Conservation (phyloP, 208 protist species). For the Vickermania ingenoplastis region DNA sequence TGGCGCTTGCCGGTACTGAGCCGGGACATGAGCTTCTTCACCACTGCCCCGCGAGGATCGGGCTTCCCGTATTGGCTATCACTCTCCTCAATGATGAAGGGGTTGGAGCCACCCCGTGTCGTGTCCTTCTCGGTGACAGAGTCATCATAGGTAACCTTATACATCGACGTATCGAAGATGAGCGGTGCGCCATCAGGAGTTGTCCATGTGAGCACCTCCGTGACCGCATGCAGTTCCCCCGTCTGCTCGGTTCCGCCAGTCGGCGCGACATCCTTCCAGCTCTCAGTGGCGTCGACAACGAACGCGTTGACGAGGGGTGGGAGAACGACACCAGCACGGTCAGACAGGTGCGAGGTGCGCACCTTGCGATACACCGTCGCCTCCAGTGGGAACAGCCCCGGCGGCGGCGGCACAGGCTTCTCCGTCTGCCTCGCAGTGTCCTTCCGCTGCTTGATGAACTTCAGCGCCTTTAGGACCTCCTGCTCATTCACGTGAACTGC, state of each 20-base stretch:
- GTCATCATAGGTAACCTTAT: not conserved
- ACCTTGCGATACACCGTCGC: slow-evolving; percentile 9
- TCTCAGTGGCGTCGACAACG: slow-evolving; percentile 15
- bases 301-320: slow-evolving; percentile 29
- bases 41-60: not conserved
- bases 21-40: not conserved
- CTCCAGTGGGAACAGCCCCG: not conserved
- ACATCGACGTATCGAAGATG: not conserved
- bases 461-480: not conserved
- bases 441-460: not conserved
- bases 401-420: not conserved
- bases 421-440: not conserved
- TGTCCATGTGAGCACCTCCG: slow-evolving; percentile 4
- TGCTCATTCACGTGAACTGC: not conserved
- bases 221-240: not conserved
- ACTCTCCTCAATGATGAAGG: not conserved
- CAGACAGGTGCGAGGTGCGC: slow-evolving; percentile 17
- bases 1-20: not conserved
- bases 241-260: not conserved
- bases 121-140: not conserved
- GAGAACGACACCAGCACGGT: slow-evolving; percentile 15
- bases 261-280: slow-evolving; percentile 2
- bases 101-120: not conserved
- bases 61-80: not conserved
- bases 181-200: not conserved